These are phyloP conservation scores for Phytophthora multivora DNA, from an alignment of 352 stramenopile genomes.

Conservation along the genomic window DNA sequence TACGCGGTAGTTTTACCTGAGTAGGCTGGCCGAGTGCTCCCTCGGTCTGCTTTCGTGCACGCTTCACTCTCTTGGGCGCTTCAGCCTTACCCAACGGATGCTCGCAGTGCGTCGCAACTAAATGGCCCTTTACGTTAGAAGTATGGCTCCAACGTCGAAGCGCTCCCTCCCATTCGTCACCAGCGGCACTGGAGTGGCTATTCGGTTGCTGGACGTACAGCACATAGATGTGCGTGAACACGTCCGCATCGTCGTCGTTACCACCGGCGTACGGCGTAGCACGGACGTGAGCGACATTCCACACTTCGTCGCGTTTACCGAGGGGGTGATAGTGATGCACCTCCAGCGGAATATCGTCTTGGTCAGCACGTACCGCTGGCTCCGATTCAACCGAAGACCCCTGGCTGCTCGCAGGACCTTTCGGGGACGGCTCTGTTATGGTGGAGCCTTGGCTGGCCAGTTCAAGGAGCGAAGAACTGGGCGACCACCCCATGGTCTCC, in stretches of 20 bases:
- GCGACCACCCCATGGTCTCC: neutral
- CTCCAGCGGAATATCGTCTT: neutral
- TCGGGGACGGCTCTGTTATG: neutral
- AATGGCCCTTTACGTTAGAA: neutral
- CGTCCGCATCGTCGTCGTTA: neutral
- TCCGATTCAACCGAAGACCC: neutral
- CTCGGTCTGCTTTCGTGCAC: neutral
- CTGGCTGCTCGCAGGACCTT: neutral
- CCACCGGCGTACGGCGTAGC: neutral
- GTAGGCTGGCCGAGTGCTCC: no score
- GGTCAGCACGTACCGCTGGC: neutral
- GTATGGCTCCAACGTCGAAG: neutral
- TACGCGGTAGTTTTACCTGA: no score
- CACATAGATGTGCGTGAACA: neutral
- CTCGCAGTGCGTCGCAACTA: neutral
- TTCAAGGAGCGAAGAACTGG: neutral
- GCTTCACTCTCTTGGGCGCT: neutral
- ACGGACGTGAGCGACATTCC: neutral
- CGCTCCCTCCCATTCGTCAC: neutral
- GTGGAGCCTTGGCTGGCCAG: neutral
- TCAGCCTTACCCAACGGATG: neutral
- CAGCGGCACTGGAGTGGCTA: neutral
- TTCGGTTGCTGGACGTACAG: neutral
- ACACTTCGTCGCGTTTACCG: neutral
- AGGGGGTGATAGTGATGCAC: neutral